These are phyloP conservation scores for Madurella fahalii DNA, from an alignment of 2,329 filamentous ascomycete genomes.

Conservation along the genomic window DNA sequence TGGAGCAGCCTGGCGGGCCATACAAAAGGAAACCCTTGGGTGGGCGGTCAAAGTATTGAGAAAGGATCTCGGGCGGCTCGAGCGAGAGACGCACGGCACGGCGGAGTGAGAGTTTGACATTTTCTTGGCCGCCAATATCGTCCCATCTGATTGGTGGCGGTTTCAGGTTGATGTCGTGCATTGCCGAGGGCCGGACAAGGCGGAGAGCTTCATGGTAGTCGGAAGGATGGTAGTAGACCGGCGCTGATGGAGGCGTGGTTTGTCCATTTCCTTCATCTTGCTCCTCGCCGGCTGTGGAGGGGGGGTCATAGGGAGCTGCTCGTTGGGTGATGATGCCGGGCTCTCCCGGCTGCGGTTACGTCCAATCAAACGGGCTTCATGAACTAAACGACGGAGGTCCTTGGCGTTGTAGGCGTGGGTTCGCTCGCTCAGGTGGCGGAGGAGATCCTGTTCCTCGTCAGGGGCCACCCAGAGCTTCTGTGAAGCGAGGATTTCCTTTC, in stretches of 20 bases:
- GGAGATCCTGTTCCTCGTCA: constrained; percentile 46
- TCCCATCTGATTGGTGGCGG: constrained; percentile 81
- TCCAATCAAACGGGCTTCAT: constrained; percentile 39
- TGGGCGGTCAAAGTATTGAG: constrained; percentile 46
- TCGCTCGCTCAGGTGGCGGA: constrained; percentile 62
- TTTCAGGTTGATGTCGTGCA: constrained; percentile 85
- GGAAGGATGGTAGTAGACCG: constrained; percentile 33
- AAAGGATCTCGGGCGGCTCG: constrained; percentile 31
- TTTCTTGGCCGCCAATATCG: constrained; percentile 81
- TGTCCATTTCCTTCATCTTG: not conserved
- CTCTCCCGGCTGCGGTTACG: constrained; percentile 26
- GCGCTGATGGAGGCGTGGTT: constrained; percentile 22
- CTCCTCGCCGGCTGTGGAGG: constrained; percentile 10
- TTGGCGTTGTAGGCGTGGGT: constrained; percentile 85
- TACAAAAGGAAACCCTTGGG: constrained; percentile 85
- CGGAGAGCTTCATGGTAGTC: constrained; percentile 65
- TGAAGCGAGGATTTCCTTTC: constrained; percentile 69
- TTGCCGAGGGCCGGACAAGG: constrained; percentile 72
- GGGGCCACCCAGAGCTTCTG: constrained; percentile 47
- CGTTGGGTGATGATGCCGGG: constrained; percentile 29
- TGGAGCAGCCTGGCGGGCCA: constrained; percentile 90
- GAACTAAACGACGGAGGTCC: constrained; percentile 66
- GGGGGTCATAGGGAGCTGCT: constrained; percentile 17
- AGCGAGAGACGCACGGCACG: constrained; percentile 44
- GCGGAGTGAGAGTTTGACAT: constrained; percentile 61